Percentiles rank a stretch among this genome's conserved stretches.
These are phyloP conservation scores for Corchorus olitorius DNA, from an alignment of 345 rosid genomes.

Conservation along the genomic window DNA sequence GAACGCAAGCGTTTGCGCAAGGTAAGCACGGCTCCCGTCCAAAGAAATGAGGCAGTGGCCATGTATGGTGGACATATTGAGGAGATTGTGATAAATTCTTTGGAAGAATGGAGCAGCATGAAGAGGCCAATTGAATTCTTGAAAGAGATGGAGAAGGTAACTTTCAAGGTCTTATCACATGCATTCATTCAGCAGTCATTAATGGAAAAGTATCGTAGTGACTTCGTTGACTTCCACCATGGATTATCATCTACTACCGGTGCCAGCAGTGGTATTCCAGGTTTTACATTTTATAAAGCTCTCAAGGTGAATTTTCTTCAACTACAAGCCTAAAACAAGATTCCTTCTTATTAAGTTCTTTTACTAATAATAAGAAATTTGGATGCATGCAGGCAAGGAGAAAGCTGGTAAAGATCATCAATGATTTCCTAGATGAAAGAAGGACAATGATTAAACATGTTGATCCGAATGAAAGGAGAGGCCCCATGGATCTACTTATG, in stretches of 20 bases:
- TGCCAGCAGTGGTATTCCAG: slow-evolving; percentile 33
- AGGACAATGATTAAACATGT: neutral
- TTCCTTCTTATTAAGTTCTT: neutral
- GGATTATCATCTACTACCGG: slow-evolving; percentile 24
- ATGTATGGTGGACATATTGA: slow-evolving; percentile 28
- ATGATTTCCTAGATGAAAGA: slow-evolving; percentile 21
- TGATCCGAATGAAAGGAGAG: neutral
- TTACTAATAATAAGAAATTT: neutral
- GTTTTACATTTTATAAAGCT: slow-evolving; percentile 36
- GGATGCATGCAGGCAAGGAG: slow-evolving; percentile 26
- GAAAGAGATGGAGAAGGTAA: slow-evolving; percentile 26
- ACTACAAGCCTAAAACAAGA: neutral
- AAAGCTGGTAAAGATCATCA: slow-evolving; percentile 25
- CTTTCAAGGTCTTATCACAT: slow-evolving; percentile 32
- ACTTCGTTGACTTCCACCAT: neutral
- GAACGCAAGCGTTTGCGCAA: slow-evolving; percentile 33
- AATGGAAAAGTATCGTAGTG: slow-evolving; percentile 20
- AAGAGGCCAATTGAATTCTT: slow-evolving; percentile 31
- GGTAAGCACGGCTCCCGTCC: slow-evolving; percentile 31
- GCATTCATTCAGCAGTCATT: slow-evolving; percentile 21
- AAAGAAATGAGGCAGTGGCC: slow-evolving; percentile 30
- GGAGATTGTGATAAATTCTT: neutral
- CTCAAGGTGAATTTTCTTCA: slow-evolving; percentile 26
- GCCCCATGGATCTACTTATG: neutral
- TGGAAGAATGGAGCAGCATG: slow-evolving; percentile 29